Base-by-base conservation (phyloP, 73 alveolate species). In the Paramecium sonneborni region DNA sequence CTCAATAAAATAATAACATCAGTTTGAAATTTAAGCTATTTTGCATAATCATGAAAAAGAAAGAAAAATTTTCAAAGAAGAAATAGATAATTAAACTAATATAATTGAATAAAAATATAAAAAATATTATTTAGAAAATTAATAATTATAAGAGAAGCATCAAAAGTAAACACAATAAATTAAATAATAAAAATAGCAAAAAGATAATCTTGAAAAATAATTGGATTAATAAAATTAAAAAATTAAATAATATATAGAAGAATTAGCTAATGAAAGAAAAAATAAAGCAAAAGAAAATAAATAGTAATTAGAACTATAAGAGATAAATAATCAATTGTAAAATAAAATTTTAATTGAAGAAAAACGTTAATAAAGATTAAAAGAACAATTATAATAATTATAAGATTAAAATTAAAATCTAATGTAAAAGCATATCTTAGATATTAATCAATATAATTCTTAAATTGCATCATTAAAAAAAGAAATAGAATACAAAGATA, bases 21-120 rank as follows among this genome's bases (percentile, higher is more conserved):
- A 62, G 24, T 62, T 62, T 62, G 84, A 62, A 62, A 62, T 24
- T 11, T 62, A 62, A 62, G 84, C 84, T 2, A 24, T 62, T 6
- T 14, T 62, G 6, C 84, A 62, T 12, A 62, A 62, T 12, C 84
- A 62, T 72, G 86, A 72, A 15, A 72, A 72, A 72, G 86, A 72
- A 15, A 11, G 57, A 20, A 72, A 72, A 34, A 32, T 72, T 38
- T 34, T 72, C 18, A 72, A 72, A 5, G 86, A 72, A n/a, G 86
- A 72, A 72, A 14, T 72, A 21, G 86, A 72, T 20, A 32, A 72
- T 35, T 9, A 23, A 35, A 35, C 15, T 28, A 38, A 35, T 28
- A 10, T 10, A 34, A 37, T 72, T n/a, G 86, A 72, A 35, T 38
- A 72, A 72, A 72, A 72, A 35, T 72, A 72, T 18, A 72, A 72